These are phyloP conservation scores for Schizochytrium sp. DNA, from an alignment of 108 stramenopile genomes.

Conservation along the genomic window DNA sequence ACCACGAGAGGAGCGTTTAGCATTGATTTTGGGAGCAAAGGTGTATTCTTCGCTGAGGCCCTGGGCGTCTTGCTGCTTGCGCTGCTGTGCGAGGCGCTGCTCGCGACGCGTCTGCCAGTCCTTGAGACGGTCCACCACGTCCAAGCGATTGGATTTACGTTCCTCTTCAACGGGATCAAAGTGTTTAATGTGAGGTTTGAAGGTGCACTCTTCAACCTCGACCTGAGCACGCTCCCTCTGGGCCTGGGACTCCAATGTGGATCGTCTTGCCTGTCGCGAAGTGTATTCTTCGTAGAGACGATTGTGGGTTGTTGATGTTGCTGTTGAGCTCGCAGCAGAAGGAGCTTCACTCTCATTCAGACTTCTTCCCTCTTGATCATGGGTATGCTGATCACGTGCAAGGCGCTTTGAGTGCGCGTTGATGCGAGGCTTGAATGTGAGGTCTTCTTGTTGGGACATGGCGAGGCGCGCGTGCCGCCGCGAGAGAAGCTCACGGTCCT, in stretches of 20 bases:
- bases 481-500: background rate
- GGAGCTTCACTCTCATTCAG: background rate
- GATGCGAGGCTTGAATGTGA: background rate
- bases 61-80: background rate
- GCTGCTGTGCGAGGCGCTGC: background rate
- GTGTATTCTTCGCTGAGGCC: constrained; percentile 1
- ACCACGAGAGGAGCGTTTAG: background rate
- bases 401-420: background rate
- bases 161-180: background rate
- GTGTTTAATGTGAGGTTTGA: background rate
- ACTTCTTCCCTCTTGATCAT: no score
- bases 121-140: background rate
- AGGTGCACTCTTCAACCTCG: background rate
- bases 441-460: background rate
- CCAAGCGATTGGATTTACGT: background rate
- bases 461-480: background rate
- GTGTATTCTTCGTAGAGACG: background rate
- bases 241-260: background rate
- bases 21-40: background rate
- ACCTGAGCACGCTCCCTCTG: background rate
- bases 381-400: background rate
- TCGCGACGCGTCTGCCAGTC: background rate
- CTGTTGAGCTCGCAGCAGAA: background rate
- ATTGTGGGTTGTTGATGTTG: background rate
- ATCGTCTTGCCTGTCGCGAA: background rate